Percentiles rank a stretch among this genome's conserved stretches.
phyloP scores from a whole-genome alignment of 2,329 filamentous ascomycete genomes.

The Colletotrichum sp. region DNA sequence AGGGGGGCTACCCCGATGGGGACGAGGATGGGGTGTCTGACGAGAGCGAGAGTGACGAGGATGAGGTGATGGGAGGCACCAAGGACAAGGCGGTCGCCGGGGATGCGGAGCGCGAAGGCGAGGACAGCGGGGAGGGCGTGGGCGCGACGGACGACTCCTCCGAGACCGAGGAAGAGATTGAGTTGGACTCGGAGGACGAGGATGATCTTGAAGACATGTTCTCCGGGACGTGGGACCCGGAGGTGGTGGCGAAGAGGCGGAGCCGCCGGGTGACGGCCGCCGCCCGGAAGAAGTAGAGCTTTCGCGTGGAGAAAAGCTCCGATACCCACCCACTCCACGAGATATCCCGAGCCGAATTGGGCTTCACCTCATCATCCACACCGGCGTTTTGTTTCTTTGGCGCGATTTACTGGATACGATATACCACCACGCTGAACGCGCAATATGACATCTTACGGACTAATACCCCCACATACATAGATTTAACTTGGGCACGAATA shows the following conservation, averaged over 20 bases:
- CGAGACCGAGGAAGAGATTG: conserved; percentile 40
- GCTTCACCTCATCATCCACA: not conserved
- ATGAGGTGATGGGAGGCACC: not conserved
- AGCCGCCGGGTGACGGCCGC: conserved; percentile 37
- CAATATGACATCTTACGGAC: not conserved
- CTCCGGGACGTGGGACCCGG: conserved; percentile 64
- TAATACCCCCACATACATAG: conserved; percentile 13
- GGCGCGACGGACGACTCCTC: not conserved
- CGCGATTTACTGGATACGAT: not conserved
- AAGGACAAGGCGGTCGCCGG: conserved; percentile 1
- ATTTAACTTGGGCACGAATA: not conserved
- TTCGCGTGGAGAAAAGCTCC: not conserved
- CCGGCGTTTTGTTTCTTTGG: not conserved
- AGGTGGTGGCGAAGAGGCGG: conserved; percentile 53
- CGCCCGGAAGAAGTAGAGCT: conserved; percentile 9
- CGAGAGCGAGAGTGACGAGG: not conserved
- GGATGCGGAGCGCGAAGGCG: conserved; percentile 14
- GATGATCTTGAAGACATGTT: conserved; percentile 73
- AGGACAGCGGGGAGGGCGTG: not conserved
- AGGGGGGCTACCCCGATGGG: not conserved
- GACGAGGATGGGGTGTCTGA: not conserved
- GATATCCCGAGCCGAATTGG: not conserved
- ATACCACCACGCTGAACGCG: not conserved
- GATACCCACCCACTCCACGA: not conserved
- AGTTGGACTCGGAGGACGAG: conserved; percentile 69